Conservation (phyloP, 371 early-diverging fungal species). For the Mucor saturninus region DNA sequence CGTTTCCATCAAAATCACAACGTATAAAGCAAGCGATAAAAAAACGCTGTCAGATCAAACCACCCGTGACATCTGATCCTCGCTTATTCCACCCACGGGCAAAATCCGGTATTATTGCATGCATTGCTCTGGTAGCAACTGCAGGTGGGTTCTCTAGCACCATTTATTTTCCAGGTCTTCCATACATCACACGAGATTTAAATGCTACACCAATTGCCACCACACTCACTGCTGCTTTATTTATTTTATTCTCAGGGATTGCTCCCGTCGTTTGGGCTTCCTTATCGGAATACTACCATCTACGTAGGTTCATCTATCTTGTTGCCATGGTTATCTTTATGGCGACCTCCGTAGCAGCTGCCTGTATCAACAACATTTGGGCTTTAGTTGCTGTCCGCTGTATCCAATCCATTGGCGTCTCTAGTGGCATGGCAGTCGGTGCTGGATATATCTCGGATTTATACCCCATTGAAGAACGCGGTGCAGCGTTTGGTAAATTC, state of each 20-base stretch:
- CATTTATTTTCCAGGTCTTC: constrained; percentile 37
- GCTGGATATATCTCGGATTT: constrained; percentile 42
- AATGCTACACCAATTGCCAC: constrained; percentile 49
- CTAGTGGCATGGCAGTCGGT: constrained; percentile 65
- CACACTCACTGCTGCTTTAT: constrained; percentile 57
- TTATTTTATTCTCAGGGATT: constrained; percentile 60
- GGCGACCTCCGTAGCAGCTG: constrained; percentile 67
- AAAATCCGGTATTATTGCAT: constrained; percentile 13
- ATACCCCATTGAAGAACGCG: constrained; percentile 29
- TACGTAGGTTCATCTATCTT: constrained; percentile 49
- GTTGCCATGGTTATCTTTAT: constrained; percentile 59
- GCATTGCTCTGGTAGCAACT: constrained; percentile 12
- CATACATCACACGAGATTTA: constrained; percentile 48
- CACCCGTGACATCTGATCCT: constrained; percentile 10
- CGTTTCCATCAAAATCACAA: too few species aligned
- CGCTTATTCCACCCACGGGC: background rate
- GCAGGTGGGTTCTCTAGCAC: constrained; percentile 25
- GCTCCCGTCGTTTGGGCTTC: constrained; percentile 67
- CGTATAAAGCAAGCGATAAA: too few species aligned
- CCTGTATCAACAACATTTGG: constrained; percentile 59
- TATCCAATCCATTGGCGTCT: constrained; percentile 71
- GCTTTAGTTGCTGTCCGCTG: constrained; percentile 65
- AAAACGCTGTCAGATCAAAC: too few species aligned
- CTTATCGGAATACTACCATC: constrained; percentile 60
- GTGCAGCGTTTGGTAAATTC: constrained; percentile 41